phyloP scores from a whole-genome alignment of 83 land plant species.

The Thuja plicata region DNA sequence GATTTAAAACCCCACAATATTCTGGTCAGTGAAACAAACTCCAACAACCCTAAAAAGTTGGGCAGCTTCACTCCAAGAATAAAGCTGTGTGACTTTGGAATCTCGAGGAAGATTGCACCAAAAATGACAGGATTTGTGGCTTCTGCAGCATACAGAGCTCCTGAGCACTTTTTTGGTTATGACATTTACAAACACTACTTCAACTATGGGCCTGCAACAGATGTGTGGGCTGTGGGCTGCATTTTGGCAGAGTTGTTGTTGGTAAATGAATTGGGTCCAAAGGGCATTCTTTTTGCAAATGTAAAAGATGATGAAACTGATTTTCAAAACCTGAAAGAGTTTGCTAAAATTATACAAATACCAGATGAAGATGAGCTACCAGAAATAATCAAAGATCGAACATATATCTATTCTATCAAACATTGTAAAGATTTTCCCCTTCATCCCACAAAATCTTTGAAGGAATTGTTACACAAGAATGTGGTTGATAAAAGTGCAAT shows the following conservation, averaged over 20 bases:
- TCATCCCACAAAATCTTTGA: neutral
- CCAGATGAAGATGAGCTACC: neutral
- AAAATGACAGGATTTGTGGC: constrained; percentile 4
- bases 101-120: neutral
- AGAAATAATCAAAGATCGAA: neutral
- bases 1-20: neutral
- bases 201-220: neutral
- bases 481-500: neutral
- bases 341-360: neutral
- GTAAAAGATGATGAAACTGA: neutral
- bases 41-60: neutral
- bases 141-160: neutral
- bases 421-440: neutral
- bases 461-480: neutral
- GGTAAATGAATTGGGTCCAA: neutral
- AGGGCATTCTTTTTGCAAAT: neutral
- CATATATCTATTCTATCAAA: neutral
- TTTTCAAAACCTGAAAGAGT: neutral
- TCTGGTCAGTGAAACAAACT: neutral
- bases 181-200: neutral
- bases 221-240: neutral
- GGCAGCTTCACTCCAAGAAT: neutral
- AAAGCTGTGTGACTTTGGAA: constrained; percentile 2
- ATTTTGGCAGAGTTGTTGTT: neutral
- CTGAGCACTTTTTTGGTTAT: neutral